A percentile compares a stretch with the other conserved stretches of the same genome.
Conservation (phyloP, 306 rosid species). For the Castanea sativa region DNA sequence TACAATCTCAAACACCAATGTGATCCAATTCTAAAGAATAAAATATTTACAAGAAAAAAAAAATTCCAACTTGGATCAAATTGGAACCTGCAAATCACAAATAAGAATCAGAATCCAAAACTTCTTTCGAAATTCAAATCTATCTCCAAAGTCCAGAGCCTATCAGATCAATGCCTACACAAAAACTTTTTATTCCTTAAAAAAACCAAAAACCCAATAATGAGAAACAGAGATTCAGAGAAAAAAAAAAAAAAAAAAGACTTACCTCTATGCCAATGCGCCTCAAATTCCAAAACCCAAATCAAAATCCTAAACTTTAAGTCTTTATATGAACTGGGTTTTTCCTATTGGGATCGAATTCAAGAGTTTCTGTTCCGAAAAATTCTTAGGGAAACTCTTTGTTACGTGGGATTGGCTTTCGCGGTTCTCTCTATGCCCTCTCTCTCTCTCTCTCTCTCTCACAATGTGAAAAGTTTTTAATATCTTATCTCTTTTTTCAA, state of each 20-base stretch:
- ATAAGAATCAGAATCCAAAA: not conserved
- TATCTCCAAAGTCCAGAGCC: not conserved
- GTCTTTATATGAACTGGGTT: not conserved
- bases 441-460: not conserved
- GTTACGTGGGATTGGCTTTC: not conserved
- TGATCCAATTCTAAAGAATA: not conserved
- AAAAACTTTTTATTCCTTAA: not conserved
- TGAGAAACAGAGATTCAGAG: not conserved
- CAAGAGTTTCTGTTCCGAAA: not conserved
- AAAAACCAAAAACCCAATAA: not conserved
- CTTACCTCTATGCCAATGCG: slow-evolving; percentile 2
- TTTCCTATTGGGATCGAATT: not conserved
- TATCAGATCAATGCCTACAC: not conserved
- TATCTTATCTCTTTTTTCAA: not conserved
- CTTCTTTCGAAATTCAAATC: not conserved
- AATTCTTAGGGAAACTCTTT: not conserved
- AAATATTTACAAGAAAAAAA: not conserved
- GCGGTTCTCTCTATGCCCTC: not conserved
- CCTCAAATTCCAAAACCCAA: slow-evolving; percentile 1
- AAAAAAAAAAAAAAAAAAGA: not conserved
- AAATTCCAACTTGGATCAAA: slow-evolving; percentile 13
- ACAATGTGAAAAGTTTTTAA: not conserved
- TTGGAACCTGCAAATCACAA: not conserved
- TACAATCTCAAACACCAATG: slow-evolving; percentile 17
- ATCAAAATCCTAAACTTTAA: not conserved